A percentile compares a stretch with the other conserved stretches of the same genome.
phyloP scores from a whole-genome alignment of 108 stramenopile genomes.

The Hondaea fermentalgiana region DNA sequence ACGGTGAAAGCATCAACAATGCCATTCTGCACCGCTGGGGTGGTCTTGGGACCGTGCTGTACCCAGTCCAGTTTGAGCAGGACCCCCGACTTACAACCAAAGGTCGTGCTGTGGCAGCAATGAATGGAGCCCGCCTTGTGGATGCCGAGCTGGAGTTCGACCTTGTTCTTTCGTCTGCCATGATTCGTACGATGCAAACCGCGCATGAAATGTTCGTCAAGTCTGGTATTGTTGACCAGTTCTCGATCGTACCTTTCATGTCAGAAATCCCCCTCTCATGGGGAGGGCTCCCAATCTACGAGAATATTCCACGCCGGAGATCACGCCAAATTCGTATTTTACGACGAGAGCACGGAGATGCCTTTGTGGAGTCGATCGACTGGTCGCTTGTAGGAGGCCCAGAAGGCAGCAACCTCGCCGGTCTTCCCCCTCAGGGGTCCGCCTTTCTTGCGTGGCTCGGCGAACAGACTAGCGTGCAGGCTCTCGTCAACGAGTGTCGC shows the following conservation, averaged over 20 bases:
- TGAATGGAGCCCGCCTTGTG: background rate
- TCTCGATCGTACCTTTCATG: background rate
- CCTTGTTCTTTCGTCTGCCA: background rate
- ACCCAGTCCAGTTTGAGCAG: background rate
- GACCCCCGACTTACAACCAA: background rate
- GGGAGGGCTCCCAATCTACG: background rate
- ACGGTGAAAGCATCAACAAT: background rate
- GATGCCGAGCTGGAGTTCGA: background rate
- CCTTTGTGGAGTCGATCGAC: background rate
- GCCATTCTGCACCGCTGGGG: background rate
- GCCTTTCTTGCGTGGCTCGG: background rate
- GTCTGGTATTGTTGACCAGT: background rate
- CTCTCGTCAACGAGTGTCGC: background rate
- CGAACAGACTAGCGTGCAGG: background rate
- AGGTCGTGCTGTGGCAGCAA: background rate
- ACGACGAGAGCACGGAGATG: background rate
- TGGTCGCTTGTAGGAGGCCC: conserved; percentile 16
- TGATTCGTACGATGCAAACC: background rate
- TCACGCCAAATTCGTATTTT: background rate
- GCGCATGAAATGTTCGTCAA: background rate
- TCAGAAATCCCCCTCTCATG: background rate
- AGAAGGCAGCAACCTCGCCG: background rate
- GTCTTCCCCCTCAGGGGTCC: background rate
- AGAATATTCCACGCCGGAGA: background rate
- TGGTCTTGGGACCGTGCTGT: background rate